A percentile compares a stretch with the other conserved stretches of the same genome.
Evolutionary conservation across 305 asterid genomes (phyloP).

Genomic region (Striga hermonthica): DNA sequence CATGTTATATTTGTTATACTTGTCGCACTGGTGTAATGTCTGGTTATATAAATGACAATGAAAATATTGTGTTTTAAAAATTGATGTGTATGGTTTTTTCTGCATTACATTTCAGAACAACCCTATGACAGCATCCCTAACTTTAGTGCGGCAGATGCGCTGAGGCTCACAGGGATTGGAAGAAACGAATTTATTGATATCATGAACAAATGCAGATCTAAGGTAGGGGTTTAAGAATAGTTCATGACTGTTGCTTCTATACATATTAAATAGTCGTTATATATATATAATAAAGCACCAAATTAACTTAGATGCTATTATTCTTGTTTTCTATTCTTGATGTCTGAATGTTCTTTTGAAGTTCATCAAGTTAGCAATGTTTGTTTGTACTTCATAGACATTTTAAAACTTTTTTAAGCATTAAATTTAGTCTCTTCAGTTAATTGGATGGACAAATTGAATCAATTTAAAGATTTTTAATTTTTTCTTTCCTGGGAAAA

Average conservation of each 20-base stretch:
- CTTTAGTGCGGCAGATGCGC: conserved; percentile 98
- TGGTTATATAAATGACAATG: neutral
- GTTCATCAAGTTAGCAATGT: conserved; percentile 17
- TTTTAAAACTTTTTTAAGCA: conserved; percentile 26
- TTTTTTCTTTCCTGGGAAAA: neutral
- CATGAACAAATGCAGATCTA: conserved; percentile 99
- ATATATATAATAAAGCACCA: neutral
- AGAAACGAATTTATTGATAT: conserved; percentile 98
- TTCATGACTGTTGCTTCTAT: conserved; percentile 17
- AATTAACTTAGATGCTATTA: conserved; percentile 7
- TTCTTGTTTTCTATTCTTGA: conserved; percentile 3
- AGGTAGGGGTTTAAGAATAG: conserved; percentile 52
- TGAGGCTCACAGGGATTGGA: conserved; percentile 91
- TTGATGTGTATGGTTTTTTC: conserved; percentile 15
- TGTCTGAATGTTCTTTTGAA: conserved; percentile 15
- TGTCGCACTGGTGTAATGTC: conserved; percentile 10
- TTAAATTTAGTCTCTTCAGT: conserved; percentile 17
- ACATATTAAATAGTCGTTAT: conserved; percentile 15
- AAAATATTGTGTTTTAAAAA: conserved; percentile 14
- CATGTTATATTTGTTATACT: conserved; percentile 19
- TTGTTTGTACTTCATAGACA: neutral
- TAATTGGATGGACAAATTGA: conserved; percentile 17
- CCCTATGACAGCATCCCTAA: conserved; percentile 98
- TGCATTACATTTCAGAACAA: conserved; percentile 70
- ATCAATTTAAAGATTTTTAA: neutral